Conservation (phyloP, 768 basidiomycete genomes). For the Boletus sensibilis region DNA sequence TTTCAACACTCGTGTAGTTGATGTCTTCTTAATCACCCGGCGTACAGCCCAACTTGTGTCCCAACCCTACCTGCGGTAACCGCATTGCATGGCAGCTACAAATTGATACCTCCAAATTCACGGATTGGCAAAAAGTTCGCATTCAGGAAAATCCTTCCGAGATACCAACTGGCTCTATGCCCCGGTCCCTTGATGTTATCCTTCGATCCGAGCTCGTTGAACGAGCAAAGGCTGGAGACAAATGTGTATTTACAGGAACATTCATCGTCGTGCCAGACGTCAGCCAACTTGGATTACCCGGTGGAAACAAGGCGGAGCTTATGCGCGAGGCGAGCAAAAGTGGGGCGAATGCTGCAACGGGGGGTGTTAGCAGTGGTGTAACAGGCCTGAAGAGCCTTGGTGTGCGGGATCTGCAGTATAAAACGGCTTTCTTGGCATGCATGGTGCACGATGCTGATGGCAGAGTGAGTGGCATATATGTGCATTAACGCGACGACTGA, state of each 20-base stretch:
- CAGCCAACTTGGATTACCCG: constrained; percentile 90
- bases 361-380: constrained; percentile 76
- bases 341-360: constrained; percentile 56
- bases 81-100: constrained; percentile 89
- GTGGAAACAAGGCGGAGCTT: constrained; percentile 88
- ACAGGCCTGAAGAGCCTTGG: constrained; percentile 93
- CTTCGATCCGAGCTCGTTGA: constrained; percentile 95
- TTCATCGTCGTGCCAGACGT: constrained; percentile 99
- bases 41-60: constrained; percentile 83
- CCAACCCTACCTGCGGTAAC: constrained; percentile 92
- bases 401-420: constrained; percentile 94
- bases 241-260: constrained; percentile 95
- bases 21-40: constrained; percentile 10
- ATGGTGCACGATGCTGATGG: constrained; percentile 94
- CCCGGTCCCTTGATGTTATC: constrained; percentile 93
- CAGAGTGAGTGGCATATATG: constrained; percentile 54
- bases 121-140: constrained; percentile 99
- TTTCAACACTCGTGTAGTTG: background rate
- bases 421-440: constrained; percentile 97
- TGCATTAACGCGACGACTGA: background rate
- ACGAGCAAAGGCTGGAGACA: constrained; percentile 98
- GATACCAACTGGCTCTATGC: constrained; percentile 98
- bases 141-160: constrained; percentile 99
- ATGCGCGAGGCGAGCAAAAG: constrained; percentile 79
- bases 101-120: constrained; percentile 94